These are phyloP conservation scores for Rehmannia glutinosa DNA, from an alignment of 257 asterid species.

Conservation along the genomic window DNA sequence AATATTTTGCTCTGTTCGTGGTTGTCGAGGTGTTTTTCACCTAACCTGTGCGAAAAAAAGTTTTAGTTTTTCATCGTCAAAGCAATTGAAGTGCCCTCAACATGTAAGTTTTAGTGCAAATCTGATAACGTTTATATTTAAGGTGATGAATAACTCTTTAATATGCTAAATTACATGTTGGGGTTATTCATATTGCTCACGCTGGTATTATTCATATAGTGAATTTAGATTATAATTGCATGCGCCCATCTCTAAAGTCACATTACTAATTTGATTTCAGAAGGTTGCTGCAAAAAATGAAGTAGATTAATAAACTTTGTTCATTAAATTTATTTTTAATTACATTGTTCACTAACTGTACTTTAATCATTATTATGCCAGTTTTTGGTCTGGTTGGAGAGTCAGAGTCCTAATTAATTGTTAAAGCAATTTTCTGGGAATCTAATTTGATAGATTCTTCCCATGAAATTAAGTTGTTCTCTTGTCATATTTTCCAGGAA, in stretches of 20 bases:
- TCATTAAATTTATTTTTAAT: not conserved
- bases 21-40: constrained; percentile 66
- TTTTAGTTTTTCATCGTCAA: constrained; percentile 45
- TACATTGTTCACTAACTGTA: not conserved
- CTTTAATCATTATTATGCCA: not conserved
- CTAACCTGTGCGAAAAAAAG: constrained; percentile 51
- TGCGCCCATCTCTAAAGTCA: not conserved
- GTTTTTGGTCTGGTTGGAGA: not conserved
- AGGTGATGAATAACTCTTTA: too few relatives aligned
- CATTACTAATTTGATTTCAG: not conserved
- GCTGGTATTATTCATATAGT: not conserved
- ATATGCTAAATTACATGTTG: too few relatives aligned
- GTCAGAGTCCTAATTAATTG: not conserved
- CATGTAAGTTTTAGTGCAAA: constrained; percentile 59
- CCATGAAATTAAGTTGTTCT: not conserved
- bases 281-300: constrained; percentile 6
- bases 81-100: constrained; percentile 82
- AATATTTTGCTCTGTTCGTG: constrained; percentile 55
- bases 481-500: not conserved
- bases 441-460: not conserved
- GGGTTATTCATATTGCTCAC: not conserved
- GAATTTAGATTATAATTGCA: not conserved
- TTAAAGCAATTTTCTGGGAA: not conserved
- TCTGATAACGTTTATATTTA: too few relatives aligned
- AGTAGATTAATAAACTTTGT: not conserved